Percentiles rank a stretch among this genome's conserved stretches.
Evolutionary conservation across 2,329 filamentous ascomycete genomes (phyloP).

Genomic region (Neofusicoccum sp.): DNA sequence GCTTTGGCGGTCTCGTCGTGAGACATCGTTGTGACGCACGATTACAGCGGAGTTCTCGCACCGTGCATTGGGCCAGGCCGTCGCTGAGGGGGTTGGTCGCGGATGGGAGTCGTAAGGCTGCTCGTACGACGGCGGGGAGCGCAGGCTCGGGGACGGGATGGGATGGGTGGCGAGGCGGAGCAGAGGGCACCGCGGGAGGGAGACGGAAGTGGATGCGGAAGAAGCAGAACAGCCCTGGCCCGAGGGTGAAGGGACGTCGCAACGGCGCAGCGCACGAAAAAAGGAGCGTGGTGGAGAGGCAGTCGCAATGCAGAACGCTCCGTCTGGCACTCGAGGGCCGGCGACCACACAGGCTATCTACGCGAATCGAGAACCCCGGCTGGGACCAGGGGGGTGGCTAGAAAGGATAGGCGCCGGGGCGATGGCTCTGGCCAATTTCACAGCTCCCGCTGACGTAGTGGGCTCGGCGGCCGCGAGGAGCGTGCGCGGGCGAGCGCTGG

Average conservation of each 20-base stretch:
- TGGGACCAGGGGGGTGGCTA: constrained; percentile 14
- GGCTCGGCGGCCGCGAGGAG: not conserved
- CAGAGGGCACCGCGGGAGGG: constrained; percentile 9
- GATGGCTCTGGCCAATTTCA: constrained; percentile 18
- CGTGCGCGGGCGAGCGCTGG: constrained; percentile 5
- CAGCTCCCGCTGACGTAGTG: not conserved
- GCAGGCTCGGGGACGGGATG: constrained; percentile 13
- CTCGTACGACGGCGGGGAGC: constrained; percentile 21
- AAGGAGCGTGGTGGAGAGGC: constrained; percentile 21
- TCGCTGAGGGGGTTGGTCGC: constrained; percentile 8
- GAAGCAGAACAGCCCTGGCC: constrained; percentile 14
- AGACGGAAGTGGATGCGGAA: constrained; percentile 11
- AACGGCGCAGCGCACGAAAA: constrained; percentile 19
- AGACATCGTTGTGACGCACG: constrained; percentile 30
- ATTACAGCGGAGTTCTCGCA: constrained; percentile 29
- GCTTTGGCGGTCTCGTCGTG: constrained; percentile 40
- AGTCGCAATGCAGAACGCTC: constrained; percentile 21
- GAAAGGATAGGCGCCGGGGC: constrained; percentile 17
- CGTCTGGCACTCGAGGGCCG: constrained; percentile 12
- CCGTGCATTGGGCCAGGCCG: constrained; percentile 19
- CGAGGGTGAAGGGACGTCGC: constrained; percentile 5
- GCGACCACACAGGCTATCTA: constrained; percentile 8
- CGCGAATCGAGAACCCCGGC: constrained; percentile 12
- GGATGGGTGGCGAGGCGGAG: constrained; percentile 11
- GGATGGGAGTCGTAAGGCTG: constrained; percentile 19